Base-by-base conservation (phyloP, 2,329 filamentous ascomycete genomes). In the Pseudogymnoascus sp. region DNA sequence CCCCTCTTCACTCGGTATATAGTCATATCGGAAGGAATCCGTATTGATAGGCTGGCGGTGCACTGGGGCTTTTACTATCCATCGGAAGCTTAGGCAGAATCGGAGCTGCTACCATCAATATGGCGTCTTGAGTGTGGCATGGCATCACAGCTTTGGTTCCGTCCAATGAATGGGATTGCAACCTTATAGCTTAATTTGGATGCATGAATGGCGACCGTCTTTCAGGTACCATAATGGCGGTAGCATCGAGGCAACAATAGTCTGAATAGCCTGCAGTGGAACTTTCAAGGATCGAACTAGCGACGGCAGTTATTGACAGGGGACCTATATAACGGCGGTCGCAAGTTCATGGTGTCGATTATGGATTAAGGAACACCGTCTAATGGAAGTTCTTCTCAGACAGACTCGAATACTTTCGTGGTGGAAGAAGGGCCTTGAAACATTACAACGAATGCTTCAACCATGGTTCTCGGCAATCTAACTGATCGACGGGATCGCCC, bases 251-350 rank as follows among this genome's bases (percentile, higher is more conserved):
- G 48, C 7, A 15, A 33, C n/a, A 55, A 33, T 33, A 15, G n/a
- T 29, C 48, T 13, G 48, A 55, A 35, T 9, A 21, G 48, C 29
- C 48, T 35, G 29, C 13, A n/a, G 29, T 12, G 12, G 48, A 33
- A 15, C 29, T 33, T 21, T 33, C n/a, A 12, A 6, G 44, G 27
- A 33, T 55, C 44, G 4, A 4, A 21, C 48, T 55, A 55, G 29
- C 29, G 48, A 33, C 29, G 48, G 27, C 48, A 55, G 29, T 55
- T 55, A 33, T 55, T 55, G 48, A 55, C 48, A 55, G 48, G 48
- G 48, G 29, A 5, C 48, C 48, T 55, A 55, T 55, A 55, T 9
- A 55, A 55, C 17, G 15, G 29, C n/a, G 15, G 48, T 17, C 15
- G 15, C 27, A 21, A n/a, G 7, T 55, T 55, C 29, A 55, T 55